Evolutionary conservation across 1,139 yeast species (phyloP).

Genomic region (Scheffersomyces illinoinensis): DNA sequence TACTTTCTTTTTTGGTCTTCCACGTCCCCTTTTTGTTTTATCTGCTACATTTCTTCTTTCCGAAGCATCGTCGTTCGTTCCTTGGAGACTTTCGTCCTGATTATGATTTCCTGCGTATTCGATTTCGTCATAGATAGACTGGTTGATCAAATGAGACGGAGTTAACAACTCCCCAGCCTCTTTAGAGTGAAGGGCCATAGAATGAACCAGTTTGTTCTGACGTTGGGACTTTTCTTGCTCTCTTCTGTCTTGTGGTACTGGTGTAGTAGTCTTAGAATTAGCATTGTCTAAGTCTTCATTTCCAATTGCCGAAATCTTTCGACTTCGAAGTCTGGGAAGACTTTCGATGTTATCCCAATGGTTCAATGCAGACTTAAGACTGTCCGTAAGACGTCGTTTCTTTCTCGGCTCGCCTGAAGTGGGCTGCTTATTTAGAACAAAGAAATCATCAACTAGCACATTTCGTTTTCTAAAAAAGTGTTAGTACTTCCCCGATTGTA

Average conservation of each 20-base stretch:
- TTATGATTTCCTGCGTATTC: not conserved
- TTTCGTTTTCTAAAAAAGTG: conserved; percentile 14
- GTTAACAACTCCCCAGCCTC: conserved; percentile 1
- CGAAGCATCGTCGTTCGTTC: not conserved
- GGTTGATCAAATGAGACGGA: conserved; percentile 5
- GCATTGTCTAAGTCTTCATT: not conserved
- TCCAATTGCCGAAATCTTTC: not conserved
- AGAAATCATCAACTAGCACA: conserved; percentile 12
- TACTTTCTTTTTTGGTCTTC: not conserved
- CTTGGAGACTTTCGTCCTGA: conserved; percentile 1
- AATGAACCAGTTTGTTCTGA: not conserved
- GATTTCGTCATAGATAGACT: conserved; percentile 1
- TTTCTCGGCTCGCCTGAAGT: conserved; percentile 1
- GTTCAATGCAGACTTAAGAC: conserved; percentile 26
- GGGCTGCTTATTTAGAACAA: conserved; percentile 9
- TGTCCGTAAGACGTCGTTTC: conserved; percentile 4
- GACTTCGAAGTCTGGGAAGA: conserved; percentile 22
- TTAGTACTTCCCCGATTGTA: conserved; percentile 10
- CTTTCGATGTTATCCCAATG: conserved; percentile 22
- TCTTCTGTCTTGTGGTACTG: not conserved
- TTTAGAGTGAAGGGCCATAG: not conserved
- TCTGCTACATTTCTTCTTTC: not conserved
- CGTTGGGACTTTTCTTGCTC: not conserved
- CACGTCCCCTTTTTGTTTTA: not conserved
- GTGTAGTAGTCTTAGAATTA: not conserved